Conservation (phyloP, 2,329 filamentous ascomycete species). For the Phaeosphaeriaceae sp. region DNA sequence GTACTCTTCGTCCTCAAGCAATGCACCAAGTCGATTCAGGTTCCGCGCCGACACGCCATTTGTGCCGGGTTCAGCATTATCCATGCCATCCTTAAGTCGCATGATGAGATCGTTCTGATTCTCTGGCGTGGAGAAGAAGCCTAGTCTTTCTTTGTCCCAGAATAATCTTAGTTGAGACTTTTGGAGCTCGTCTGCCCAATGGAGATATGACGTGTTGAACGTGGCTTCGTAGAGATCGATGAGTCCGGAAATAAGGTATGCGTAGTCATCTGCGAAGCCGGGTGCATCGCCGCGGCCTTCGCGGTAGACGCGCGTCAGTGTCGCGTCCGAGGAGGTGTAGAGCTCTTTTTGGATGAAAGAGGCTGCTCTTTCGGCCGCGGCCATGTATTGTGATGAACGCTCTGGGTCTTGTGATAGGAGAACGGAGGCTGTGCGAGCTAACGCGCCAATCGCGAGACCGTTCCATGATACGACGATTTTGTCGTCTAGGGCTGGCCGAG, state of each 20-base stretch:
- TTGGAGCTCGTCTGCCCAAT: constrained; percentile 85
- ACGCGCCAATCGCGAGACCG: constrained; percentile 81
- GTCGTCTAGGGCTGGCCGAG: constrained; percentile 80
- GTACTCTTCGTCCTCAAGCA: constrained; percentile 73
- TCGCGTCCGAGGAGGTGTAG: constrained; percentile 70
- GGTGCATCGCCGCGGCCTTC: constrained; percentile 70
- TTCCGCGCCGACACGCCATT: constrained; percentile 90
- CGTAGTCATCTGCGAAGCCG: constrained; percentile 94
- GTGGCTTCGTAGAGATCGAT: constrained; percentile 86
- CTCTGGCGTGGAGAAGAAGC: constrained; percentile 76
- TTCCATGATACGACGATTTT: constrained; percentile 91
- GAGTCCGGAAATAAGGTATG: constrained; percentile 83
- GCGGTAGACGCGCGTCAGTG: constrained; percentile 78
- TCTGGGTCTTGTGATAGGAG: constrained; percentile 68
- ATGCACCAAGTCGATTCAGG: constrained; percentile 77
- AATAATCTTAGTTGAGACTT: constrained; percentile 79
- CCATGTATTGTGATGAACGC: constrained; percentile 67
- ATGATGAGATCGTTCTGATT: constrained; percentile 76
- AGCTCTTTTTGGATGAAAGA: constrained; percentile 76
- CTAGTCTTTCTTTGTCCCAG: constrained; percentile 69
- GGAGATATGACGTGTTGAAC: constrained; percentile 75
- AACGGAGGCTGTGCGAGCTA: constrained; percentile 77
- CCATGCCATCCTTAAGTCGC: constrained; percentile 93
- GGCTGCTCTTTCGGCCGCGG: constrained; percentile 72
- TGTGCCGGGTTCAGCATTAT: constrained; percentile 86